Conservation (phyloP, 1,139 yeast species). For the Kazachstania sp. region DNA sequence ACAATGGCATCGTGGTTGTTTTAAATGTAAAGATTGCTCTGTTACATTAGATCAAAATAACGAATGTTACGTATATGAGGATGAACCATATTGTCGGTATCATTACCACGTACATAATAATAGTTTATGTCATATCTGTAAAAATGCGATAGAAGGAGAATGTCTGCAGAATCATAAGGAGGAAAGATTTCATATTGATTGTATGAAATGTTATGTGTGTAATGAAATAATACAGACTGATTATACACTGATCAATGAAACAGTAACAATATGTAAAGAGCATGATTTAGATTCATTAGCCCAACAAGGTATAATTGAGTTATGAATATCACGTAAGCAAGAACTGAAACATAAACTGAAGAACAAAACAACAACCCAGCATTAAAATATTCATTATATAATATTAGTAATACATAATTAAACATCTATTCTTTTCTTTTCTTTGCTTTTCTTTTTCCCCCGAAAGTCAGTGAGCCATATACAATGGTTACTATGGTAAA, state of each 20-base stretch:
- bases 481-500: too few species aligned
- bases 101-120: conserved; percentile 77
- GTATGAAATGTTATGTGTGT: conserved; percentile 55
- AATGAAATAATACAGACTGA: conserved; percentile 41
- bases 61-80: conserved; percentile 75
- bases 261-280: conserved; percentile 23
- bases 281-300: conserved; percentile 9
- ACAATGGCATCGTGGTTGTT: conserved; percentile 89
- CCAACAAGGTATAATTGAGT: neutral
- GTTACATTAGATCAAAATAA: conserved; percentile 48
- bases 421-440: neutral
- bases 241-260: conserved; percentile 35
- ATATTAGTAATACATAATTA: neutral
- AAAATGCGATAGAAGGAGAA: conserved; percentile 76
- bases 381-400: neutral
- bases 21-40: conserved; percentile 60
- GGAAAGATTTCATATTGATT: conserved; percentile 59
- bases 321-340: too few species aligned
- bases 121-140: conserved; percentile 66
- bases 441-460: too few species aligned
- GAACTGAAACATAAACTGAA: too few species aligned
- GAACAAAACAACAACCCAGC: too few species aligned
- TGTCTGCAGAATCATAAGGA: conserved; percentile 70
- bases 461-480: too few species aligned
- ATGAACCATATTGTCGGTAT: conserved; percentile 68